A percentile compares a stretch with the other conserved stretches of the same genome.
Evolutionary conservation across 1,284 basidiomycete genomes (phyloP).

Genomic region (Psilocybe mexicana): DNA sequence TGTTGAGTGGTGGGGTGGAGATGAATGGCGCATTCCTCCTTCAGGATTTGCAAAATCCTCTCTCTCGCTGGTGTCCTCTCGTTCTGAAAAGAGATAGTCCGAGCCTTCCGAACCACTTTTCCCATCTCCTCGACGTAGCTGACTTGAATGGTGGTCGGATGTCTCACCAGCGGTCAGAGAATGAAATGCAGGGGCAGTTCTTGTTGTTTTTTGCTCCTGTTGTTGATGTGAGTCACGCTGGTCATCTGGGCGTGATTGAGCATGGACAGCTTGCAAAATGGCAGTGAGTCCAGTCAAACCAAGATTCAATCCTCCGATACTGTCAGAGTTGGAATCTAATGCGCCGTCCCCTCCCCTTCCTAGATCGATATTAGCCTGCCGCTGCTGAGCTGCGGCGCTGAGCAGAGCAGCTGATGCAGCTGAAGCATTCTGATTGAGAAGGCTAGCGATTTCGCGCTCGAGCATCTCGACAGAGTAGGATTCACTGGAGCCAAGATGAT

Average conservation of each 20-base stretch:
- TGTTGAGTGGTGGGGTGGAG: conserved; percentile 30
- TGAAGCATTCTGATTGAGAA: conserved; percentile 70
- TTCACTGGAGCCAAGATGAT: conserved; percentile 37
- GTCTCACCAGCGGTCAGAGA: conserved; percentile 62
- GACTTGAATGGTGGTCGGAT: conserved; percentile 32
- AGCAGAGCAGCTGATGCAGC: conserved; percentile 60
- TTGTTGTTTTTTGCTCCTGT: conserved; percentile 57
- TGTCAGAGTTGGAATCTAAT: conserved; percentile 28
- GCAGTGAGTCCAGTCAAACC: conserved; percentile 66
- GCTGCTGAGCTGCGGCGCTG: conserved; percentile 61
- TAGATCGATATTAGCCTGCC: conserved; percentile 47
- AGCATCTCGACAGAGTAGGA: conserved; percentile 67
- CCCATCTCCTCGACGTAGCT: conserved; percentile 33
- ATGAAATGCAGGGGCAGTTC: conserved; percentile 73
- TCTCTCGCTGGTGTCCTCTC: conserved; percentile 41
- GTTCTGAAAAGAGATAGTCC: conserved; percentile 57
- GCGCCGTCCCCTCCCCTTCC: conserved; percentile 25
- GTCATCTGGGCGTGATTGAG: conserved; percentile 50
- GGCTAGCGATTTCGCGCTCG: conserved; percentile 69
- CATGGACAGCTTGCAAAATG: conserved; percentile 72
- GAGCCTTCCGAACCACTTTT: conserved; percentile 50
- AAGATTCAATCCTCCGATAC: conserved; percentile 41
- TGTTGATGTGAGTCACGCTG: conserved; percentile 31
- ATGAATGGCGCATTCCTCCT: conserved; percentile 29
- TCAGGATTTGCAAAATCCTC: conserved; percentile 34